Evolutionary conservation across 345 rosid species (phyloP).

Genomic region (Xanthoceras sorbifolium): DNA sequence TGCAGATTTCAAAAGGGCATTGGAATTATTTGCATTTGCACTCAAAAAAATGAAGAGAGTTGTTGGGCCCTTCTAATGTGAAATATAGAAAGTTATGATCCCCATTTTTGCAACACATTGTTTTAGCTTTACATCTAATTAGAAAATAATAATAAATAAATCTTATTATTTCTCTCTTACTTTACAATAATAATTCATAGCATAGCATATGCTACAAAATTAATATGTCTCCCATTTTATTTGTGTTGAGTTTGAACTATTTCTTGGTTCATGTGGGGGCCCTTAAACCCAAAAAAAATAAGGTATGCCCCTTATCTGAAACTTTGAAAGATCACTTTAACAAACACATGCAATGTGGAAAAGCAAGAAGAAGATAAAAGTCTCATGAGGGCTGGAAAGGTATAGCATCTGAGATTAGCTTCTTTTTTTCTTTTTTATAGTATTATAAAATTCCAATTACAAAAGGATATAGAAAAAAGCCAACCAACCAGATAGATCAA

Average conservation of each 20-base stretch:
- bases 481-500: conserved; percentile 29
- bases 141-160: neutral
- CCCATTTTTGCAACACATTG: conserved; percentile 29
- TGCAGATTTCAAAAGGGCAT: neutral
- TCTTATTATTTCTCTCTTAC: neutral
- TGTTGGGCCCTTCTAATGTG: conserved; percentile 11
- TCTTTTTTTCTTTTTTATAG: too few relatives aligned
- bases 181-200: conserved; percentile 19
- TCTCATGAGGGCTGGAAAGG: conserved; percentile 22
- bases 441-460: conserved; percentile 12
- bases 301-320: neutral
- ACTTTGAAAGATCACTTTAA: conserved; percentile 21
- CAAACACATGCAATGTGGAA: conserved; percentile 37
- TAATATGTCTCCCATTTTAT: conserved; percentile 3
- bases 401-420: conserved; percentile 13
- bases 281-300: neutral
- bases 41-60: conserved; percentile 9
- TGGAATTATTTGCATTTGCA: neutral
- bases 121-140: conserved; percentile 25
- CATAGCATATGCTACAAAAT: conserved; percentile 19
- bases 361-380: conserved; percentile 23
- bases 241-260: conserved; percentile 1
- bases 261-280: conserved; percentile 20
- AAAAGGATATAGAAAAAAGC: conserved; percentile 23
- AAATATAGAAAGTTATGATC: conserved; percentile 7